Evolutionary conservation across 345 rosid species (phyloP).

Genomic region (Luvunga scandens): DNA sequence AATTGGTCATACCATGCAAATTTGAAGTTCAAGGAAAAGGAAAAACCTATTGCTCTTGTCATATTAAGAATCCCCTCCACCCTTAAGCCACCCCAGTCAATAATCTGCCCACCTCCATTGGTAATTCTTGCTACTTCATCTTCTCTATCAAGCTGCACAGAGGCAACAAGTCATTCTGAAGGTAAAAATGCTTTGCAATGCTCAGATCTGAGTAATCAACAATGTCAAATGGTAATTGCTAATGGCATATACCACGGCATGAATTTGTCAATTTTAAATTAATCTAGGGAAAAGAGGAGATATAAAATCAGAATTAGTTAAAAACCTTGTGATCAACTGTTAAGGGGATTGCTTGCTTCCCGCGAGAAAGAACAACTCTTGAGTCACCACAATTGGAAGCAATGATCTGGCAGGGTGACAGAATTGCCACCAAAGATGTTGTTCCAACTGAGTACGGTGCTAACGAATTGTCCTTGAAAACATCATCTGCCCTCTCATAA

Average conservation of each 20-base stretch:
- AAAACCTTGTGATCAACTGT: constrained; percentile 20
- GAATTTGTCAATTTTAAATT: background rate
- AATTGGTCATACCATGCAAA: background rate
- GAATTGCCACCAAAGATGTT: constrained; percentile 11
- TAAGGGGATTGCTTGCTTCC: constrained; percentile 19
- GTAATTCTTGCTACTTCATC: constrained; percentile 9
- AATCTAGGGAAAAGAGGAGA: background rate
- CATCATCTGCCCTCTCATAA: constrained; percentile 13
- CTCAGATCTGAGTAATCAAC: background rate
- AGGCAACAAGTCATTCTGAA: background rate
- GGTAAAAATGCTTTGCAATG: background rate
- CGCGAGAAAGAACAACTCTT: constrained; percentile 13
- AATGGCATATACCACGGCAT: background rate
- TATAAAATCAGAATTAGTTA: background rate
- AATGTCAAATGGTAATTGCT: background rate
- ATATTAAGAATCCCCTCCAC: constrained; percentile 20
- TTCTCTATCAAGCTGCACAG: constrained; percentile 13
- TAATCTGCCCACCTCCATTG: constrained; percentile 6
- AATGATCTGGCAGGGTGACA: constrained; percentile 19
- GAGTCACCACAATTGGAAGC: constrained; percentile 22
- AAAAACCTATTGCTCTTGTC: constrained; percentile 23
- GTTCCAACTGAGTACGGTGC: constrained; percentile 14
- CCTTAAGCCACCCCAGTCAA: constrained; percentile 13
- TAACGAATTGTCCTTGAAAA: background rate
- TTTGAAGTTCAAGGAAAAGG: background rate